phyloP scores from a whole-genome alignment of 2,329 filamentous ascomycete genomes.

The Nemania sp. region DNA sequence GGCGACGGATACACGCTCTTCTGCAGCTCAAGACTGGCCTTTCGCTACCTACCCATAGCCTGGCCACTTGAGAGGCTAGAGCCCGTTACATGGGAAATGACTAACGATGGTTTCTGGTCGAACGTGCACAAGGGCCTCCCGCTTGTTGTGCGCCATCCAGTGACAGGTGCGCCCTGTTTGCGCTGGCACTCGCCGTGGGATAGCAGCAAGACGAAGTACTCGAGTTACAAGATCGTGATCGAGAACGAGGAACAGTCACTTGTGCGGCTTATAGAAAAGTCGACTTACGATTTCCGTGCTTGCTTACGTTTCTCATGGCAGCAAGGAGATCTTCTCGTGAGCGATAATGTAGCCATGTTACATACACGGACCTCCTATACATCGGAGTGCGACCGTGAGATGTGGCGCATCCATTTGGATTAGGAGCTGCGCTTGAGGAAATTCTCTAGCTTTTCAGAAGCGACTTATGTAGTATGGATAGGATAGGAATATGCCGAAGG shows the following conservation, averaged over 20 bases:
- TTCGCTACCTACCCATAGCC: conserved; percentile 7
- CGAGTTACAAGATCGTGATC: conserved; percentile 5
- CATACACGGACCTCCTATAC: conserved; percentile 20
- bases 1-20: conserved; percentile 29
- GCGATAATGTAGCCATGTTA: conserved; percentile 18
- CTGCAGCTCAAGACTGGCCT: conserved; percentile 24
- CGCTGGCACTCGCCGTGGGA: conserved; percentile 13
- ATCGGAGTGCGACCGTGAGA: conserved; percentile 18
- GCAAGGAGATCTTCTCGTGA: conserved; percentile 22
- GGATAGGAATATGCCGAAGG: too few relatives aligned
- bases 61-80: conserved; percentile 17
- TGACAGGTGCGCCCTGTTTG: conserved; percentile 10
- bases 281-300: conserved; percentile 16
- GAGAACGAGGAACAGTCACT: conserved; percentile 17
- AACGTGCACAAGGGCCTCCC: conserved; percentile 13
- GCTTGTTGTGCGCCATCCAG: conserved; percentile 17
- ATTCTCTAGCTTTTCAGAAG: too few relatives aligned
- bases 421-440: conserved; percentile 1
- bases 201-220: conserved; percentile 5
- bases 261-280: conserved; percentile 7
- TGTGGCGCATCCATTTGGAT: conserved; percentile 20
- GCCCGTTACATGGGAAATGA: conserved; percentile 21
- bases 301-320: conserved; percentile 25
- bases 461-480: too few relatives aligned
- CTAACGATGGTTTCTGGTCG: conserved; percentile 15